phyloP scores from a whole-genome alignment of 2,329 filamentous ascomycete genomes.

The Stagonosporopsis tanaceti region DNA sequence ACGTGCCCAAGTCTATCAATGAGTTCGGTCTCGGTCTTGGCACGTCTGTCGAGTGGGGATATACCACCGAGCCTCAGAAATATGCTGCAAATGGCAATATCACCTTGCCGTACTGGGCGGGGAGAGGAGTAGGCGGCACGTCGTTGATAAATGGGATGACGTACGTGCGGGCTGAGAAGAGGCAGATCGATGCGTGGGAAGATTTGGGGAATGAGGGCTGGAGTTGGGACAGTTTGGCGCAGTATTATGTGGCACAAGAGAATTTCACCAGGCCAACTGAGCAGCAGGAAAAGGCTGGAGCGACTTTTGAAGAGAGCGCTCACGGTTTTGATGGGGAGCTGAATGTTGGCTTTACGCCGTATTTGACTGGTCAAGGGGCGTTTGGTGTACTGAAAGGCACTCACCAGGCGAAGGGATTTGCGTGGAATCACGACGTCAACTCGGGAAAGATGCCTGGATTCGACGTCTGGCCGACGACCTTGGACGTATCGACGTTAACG shows the following conservation, averaged over 20 bases:
- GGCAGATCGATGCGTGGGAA: constrained; percentile 47
- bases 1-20: constrained; percentile 25
- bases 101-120: constrained; percentile 47
- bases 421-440: constrained; percentile 54
- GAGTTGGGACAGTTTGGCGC: constrained; percentile 41
- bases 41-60: constrained; percentile 53
- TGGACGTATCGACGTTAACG: constrained; percentile 49
- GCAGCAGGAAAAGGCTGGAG: constrained; percentile 30
- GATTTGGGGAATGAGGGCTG: constrained; percentile 44
- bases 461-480: constrained; percentile 52
- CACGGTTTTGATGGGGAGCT: constrained; percentile 39
- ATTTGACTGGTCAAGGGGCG: constrained; percentile 34
- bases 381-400: constrained; percentile 49
- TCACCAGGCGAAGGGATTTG: constrained; percentile 45
- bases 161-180: constrained; percentile 44
- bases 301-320: constrained; percentile 28
- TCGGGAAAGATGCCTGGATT: constrained; percentile 56
- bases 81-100: constrained; percentile 39
- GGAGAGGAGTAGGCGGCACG: constrained; percentile 54
- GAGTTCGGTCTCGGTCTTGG: constrained; percentile 36
- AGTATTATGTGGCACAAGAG: constrained; percentile 42
- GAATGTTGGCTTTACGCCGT: constrained; percentile 40
- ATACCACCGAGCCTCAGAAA: constrained; percentile 50
- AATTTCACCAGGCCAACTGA: constrained; percentile 32
- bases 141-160: constrained; percentile 55